A percentile compares a stretch with the other conserved stretches of the same genome.
Conservation (phyloP, 2,329 filamentous ascomycete genomes). For the Colletotrichum australisinense region DNA sequence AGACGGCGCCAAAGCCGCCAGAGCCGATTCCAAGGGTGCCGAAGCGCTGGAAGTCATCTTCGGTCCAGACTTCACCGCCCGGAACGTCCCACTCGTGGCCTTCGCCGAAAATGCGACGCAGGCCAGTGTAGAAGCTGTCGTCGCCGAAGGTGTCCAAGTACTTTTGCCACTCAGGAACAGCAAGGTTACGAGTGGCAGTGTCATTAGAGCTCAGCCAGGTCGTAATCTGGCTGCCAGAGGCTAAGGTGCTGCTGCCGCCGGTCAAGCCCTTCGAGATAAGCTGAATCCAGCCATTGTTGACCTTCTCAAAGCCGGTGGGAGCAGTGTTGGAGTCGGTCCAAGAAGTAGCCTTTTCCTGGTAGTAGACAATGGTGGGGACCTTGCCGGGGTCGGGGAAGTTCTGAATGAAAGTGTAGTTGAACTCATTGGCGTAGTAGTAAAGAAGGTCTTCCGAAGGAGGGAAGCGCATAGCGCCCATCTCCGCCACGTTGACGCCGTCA, state of each 20-base stretch:
- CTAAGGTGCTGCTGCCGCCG: background rate
- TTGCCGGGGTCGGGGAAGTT: slow-evolving; percentile 18
- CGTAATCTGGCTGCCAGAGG: background rate
- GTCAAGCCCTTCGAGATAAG: background rate
- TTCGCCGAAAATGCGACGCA: slow-evolving; percentile 10
- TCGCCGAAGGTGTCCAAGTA: slow-evolving; percentile 11
- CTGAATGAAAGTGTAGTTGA: slow-evolving; percentile 7
- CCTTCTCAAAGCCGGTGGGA: background rate
- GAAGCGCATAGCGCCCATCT: slow-evolving; percentile 23
- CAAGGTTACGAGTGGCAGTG: background rate
- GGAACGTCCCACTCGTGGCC: slow-evolving; percentile 14
- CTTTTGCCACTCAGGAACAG: slow-evolving; percentile 9
- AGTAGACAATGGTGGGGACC: slow-evolving; percentile 2
- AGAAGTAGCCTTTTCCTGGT: background rate
- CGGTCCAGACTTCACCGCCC: slow-evolving; percentile 4
- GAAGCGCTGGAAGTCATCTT: slow-evolving; percentile 12
- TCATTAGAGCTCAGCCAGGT: background rate
- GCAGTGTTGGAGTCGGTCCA: slow-evolving; percentile 4
- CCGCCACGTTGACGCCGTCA: slow-evolving; percentile 13
- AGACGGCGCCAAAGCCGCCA: slow-evolving; percentile 14
- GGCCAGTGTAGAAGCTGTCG: slow-evolving; percentile 15
- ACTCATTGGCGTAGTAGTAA: slow-evolving; percentile 18
- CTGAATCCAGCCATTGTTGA: slow-evolving; percentile 6
- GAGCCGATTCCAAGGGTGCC: slow-evolving; percentile 16
- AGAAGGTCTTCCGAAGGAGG: slow-evolving; percentile 14